Base-by-base conservation (phyloP, 768 basidiomycete genomes). In the Pisolithus microcarpus region DNA sequence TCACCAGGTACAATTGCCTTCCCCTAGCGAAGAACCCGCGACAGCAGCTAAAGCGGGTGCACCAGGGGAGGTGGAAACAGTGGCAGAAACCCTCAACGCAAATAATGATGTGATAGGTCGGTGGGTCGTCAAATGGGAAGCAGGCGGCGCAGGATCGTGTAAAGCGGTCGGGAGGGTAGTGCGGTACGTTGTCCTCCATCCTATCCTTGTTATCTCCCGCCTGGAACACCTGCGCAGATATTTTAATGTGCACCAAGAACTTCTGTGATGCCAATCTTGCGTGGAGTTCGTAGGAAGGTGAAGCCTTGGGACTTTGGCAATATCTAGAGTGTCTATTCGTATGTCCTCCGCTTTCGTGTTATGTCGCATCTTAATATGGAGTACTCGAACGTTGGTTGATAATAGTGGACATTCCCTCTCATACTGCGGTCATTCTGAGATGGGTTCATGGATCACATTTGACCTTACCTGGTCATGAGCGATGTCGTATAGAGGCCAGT, bases 101-200 rank as follows among this genome's bases (percentile, higher is more conserved):
- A 69, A 74, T 11, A 86, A 85, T 0, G 71, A 74, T 15, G 67
- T 88, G 13, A 46, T 86, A 8, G 90, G 90, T 21, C 70, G 85
- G 46, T 91, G 89, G 90, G 70, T 88, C 10, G 88, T 91, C 1
- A 75, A 71, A 45, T 91, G 89, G 87, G 80, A 73, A 15, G 76
- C 82, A 55, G 71, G 78, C 36, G 85, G 84, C 2, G 71, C 72
- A 46, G 86, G 87, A 18, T 72, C 63, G 3, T 91, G 87, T 59
- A 72, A 74, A 31, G 72, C 75, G 54, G 70, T 75, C n/a, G 91
- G 91, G 8, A 71, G 71, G 40, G 72, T 91, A 19, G 70, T 78
- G 44, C 75, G 83, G 91, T 91, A 62, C 58, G 81, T 68, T 6
- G 49, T 49, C 9, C 34, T n/a, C 2, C 6, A 40, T 26, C n/a